Evolutionary conservation across 73 alveolate species (phyloP).

Genomic region (Tetrahymena borealis): DNA sequence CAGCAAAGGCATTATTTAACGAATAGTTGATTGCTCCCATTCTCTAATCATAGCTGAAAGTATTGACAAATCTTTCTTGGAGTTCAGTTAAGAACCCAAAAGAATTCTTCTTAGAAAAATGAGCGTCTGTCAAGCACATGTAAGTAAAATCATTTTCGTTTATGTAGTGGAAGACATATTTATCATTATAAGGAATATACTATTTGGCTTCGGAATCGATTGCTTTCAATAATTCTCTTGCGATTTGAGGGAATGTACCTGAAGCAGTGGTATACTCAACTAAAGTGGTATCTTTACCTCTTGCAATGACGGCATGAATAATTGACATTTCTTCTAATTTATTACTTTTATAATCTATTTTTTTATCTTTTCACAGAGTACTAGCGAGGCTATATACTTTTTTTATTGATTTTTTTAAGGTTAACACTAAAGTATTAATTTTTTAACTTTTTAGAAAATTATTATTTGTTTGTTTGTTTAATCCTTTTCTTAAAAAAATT

Average conservation of each 20-base stretch:
- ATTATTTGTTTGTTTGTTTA: no score
- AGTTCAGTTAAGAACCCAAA: constrained; percentile 43
- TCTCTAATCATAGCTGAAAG: not conserved
- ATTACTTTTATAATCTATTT: not conserved
- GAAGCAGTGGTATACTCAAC: constrained; percentile 26
- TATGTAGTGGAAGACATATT: constrained; percentile 41
- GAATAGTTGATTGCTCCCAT: not conserved
- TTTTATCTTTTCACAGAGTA: no score
- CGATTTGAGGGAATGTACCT: constrained; percentile 30
- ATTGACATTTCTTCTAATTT: constrained; percentile 4
- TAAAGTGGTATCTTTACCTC: constrained; percentile 14
- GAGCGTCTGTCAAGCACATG: constrained; percentile 47
- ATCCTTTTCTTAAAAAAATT: no score
- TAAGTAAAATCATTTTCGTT: constrained; percentile 52
- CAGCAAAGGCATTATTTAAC: not conserved
- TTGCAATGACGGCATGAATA: constrained; percentile 21
- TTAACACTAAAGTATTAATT: no score
- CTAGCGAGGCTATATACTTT: no score
- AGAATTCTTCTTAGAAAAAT: constrained; percentile 37
- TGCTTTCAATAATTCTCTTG: constrained; percentile 26
- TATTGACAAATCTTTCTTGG: not conserved
- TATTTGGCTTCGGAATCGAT: constrained; percentile 1
- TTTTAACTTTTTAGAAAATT: no score
- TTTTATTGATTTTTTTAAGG: no score
- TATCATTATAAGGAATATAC: constrained; percentile 18